Evolutionary conservation across 768 basidiomycete genomes (phyloP).

Genomic region (Tubosaeta brunneosetosa): DNA sequence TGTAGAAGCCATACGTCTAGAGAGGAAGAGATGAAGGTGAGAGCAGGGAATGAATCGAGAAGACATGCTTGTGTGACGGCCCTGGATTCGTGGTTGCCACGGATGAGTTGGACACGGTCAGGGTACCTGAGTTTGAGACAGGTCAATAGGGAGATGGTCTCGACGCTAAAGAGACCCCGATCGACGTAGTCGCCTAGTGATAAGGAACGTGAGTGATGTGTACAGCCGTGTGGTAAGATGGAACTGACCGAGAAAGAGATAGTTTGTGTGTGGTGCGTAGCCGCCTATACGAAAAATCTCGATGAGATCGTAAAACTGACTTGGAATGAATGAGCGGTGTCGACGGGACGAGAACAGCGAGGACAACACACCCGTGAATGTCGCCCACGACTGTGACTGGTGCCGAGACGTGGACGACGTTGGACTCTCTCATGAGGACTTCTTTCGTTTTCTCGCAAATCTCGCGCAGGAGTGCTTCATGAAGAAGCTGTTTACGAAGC

Average conservation of each 20-base stretch:
- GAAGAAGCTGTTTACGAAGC: slow-evolving; percentile 86
- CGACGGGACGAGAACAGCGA: slow-evolving; percentile 4
- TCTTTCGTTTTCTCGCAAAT: slow-evolving; percentile 99
- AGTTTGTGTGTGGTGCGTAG: slow-evolving; percentile 94
- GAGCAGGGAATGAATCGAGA: neutral
- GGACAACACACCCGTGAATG: slow-evolving; percentile 85
- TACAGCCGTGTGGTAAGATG: neutral
- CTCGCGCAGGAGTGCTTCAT: slow-evolving; percentile 91
- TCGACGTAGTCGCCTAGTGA: slow-evolving; percentile 93
- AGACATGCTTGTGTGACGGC: slow-evolving; percentile 91
- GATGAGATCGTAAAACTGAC: slow-evolving; percentile 98
- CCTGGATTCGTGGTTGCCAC: slow-evolving; percentile 96
- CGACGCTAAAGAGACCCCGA: slow-evolving; percentile 94
- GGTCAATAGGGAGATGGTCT: slow-evolving; percentile 95
- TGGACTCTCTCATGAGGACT: slow-evolving; percentile 97
- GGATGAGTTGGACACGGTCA: slow-evolving; percentile 91
- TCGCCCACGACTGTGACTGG: slow-evolving; percentile 99
- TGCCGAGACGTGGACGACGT: slow-evolving; percentile 94
- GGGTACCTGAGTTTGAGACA: slow-evolving; percentile 97
- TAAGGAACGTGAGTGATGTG: slow-evolving; percentile 5
- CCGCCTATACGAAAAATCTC: slow-evolving; percentile 99
- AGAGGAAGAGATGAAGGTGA: slow-evolving; percentile 8
- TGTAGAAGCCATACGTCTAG: slow-evolving; percentile 98
- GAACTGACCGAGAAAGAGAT: slow-evolving; percentile 88
- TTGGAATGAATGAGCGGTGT: slow-evolving; percentile 44